Percentiles rank a stretch among this genome's conserved stretches.
phyloP scores from a whole-genome alignment of 73 alveolate species.

The Paramecium sexaurelia region DNA sequence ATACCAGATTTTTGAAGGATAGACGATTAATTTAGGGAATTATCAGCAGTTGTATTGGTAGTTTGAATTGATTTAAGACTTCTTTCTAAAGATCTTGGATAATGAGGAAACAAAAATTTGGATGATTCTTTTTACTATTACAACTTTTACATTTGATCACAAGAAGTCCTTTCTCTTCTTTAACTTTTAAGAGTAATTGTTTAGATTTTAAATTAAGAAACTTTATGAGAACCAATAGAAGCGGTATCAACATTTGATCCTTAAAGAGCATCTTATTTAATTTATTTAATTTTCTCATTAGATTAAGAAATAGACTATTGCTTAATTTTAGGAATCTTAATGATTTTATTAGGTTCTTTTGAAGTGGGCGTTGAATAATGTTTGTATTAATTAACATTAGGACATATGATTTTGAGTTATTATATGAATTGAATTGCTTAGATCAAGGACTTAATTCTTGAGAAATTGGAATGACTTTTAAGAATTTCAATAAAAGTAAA shows the following conservation, averaged over 20 bases:
- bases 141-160: background rate
- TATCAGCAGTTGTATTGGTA: constrained; percentile 4
- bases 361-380: background rate
- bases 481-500: background rate
- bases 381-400: background rate
- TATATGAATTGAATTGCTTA: background rate
- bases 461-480: background rate
- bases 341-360: background rate
- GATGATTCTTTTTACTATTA: background rate
- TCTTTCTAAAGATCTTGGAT: background rate
- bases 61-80: background rate
- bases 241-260: constrained; percentile 1
- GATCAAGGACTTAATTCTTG: background rate
- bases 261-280: background rate
- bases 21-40: background rate
- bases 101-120: background rate
- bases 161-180: background rate
- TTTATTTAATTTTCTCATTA: background rate
- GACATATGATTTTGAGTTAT: background rate
- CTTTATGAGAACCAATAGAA: background rate
- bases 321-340: background rate
- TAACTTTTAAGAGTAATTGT: background rate
- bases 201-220: background rate
- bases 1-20: background rate
- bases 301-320: background rate